phyloP scores from a whole-genome alignment of 306 rosid species.

The Lablab purpureus region DNA sequence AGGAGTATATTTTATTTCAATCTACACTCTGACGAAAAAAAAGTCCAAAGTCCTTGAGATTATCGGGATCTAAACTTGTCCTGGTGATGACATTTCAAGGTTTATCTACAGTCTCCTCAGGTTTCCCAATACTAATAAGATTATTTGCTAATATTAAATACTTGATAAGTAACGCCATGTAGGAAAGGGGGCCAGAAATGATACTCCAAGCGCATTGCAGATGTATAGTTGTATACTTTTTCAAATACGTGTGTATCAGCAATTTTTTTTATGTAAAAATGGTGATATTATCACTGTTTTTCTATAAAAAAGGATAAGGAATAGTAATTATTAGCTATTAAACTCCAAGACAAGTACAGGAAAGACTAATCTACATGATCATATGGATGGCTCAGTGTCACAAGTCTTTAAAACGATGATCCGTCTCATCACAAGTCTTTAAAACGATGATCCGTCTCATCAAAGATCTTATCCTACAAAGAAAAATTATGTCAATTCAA shows the following conservation, averaged over 20 bases:
- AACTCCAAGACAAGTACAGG: constrained; percentile 10
- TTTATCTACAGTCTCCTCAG: not conserved
- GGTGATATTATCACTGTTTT: no score
- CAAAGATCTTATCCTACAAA: constrained; percentile 89
- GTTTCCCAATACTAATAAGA: no score
- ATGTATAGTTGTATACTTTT: not conserved
- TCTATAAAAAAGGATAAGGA: no score
- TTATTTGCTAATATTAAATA: not conserved
- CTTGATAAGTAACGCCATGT: not conserved
- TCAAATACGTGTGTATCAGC: not conserved
- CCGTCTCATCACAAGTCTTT: constrained; percentile 88
- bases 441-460: constrained; percentile 87
- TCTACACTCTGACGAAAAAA: no score
- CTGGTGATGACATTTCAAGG: not conserved
- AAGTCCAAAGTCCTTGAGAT: not conserved
- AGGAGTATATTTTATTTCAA: no score
- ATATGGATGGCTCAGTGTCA: constrained; percentile 38
- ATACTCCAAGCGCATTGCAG: not conserved
- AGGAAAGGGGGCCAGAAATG: not conserved
- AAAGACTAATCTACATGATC: not conserved
- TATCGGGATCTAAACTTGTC: no score
- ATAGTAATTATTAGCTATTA: not conserved
- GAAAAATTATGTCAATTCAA: constrained; percentile 26
- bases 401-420: constrained; percentile 77
- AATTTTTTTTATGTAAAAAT: no score